These are phyloP conservation scores for Ophiostoma piceae DNA, from an alignment of 2,329 filamentous ascomycete species.

Conservation along the genomic window DNA sequence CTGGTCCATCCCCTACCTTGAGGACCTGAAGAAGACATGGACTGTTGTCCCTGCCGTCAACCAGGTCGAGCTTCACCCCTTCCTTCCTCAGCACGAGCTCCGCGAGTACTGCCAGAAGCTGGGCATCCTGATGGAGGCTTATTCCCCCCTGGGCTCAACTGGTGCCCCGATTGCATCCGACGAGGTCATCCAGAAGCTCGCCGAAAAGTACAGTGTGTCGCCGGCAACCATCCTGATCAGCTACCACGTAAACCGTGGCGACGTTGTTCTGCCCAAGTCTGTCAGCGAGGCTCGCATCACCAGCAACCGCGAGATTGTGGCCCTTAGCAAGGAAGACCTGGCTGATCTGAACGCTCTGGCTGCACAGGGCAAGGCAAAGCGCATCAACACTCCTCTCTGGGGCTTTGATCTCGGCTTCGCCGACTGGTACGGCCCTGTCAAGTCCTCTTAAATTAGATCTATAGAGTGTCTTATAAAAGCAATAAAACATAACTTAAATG, in stretches of 20 bases:
- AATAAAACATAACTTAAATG: background rate
- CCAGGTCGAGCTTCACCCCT: constrained; percentile 48
- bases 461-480: background rate
- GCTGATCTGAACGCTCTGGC: constrained; percentile 16
- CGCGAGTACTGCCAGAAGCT: constrained; percentile 50
- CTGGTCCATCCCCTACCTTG: constrained; percentile 49
- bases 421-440: constrained; percentile 22
- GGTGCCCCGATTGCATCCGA: constrained; percentile 49
- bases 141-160: constrained; percentile 36
- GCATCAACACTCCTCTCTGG: constrained; percentile 19
- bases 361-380: constrained; percentile 21
- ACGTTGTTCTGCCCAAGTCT: constrained; percentile 65
- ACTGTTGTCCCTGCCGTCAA: constrained; percentile 47
- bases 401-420: constrained; percentile 22
- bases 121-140: constrained; percentile 48
- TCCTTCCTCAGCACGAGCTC: constrained; percentile 45
- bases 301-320: constrained; percentile 50
- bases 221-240: constrained; percentile 58
- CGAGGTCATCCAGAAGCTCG: constrained; percentile 53
- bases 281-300: constrained; percentile 60
- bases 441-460: background rate
- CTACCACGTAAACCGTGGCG: constrained; percentile 62
- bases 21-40: constrained; percentile 46
- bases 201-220: constrained; percentile 52
- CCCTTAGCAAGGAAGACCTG: constrained; percentile 13